A percentile compares a stretch with the other conserved stretches of the same genome.
These are phyloP conservation scores for Wilcoxina mikolae DNA, from an alignment of 495 filamentous ascomycete species.

Conservation along the genomic window DNA sequence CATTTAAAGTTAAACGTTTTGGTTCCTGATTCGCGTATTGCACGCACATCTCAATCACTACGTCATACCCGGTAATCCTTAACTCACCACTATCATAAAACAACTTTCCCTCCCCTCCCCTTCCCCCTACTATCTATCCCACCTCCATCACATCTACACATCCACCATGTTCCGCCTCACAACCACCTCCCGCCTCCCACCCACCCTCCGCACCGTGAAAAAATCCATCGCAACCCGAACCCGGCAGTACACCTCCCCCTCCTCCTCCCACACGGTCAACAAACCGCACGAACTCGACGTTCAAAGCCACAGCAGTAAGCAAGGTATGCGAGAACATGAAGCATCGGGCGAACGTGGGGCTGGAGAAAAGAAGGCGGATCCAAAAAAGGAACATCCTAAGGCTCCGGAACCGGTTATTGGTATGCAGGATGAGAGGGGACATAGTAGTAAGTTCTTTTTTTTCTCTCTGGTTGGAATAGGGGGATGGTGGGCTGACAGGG, in stretches of 20 bases:
- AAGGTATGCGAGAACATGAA: constrained; percentile 33
- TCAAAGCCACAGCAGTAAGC: constrained; percentile 29
- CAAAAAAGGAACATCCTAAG: constrained; percentile 49
- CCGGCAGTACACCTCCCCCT: not conserved
- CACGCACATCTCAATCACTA: no score
- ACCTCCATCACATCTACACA: not conserved
- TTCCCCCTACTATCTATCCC: not conserved
- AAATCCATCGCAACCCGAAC: not conserved
- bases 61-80: not conserved
- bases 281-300: constrained; percentile 33
- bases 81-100: not conserved
- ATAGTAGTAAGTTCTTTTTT: constrained; percentile 5
- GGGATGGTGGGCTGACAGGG: not conserved
- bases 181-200: not conserved
- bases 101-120: not conserved
- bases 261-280: constrained; percentile 14
- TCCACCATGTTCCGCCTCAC: not conserved
- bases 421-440: constrained; percentile 54
- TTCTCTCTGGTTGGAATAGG: not conserved
- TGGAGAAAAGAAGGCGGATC: constrained; percentile 35
- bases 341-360: constrained; percentile 33
- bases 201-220: not conserved
- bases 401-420: constrained; percentile 51
- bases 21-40: no score
- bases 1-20: no score